Base-by-base conservation (phyloP, 257 asterid species). In the Jacaranda mimosifolia region DNA sequence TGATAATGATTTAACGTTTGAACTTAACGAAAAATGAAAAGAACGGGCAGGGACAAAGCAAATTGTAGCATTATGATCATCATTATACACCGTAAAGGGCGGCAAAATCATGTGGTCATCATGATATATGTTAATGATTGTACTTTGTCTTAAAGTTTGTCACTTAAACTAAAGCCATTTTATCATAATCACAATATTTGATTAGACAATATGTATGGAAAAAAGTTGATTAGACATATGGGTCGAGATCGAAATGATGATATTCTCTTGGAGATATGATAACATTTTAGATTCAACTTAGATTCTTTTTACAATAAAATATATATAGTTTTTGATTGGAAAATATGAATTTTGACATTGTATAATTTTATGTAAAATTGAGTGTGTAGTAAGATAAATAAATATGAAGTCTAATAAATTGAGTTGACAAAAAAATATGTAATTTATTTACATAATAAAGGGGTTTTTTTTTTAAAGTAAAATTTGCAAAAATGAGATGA, bases 61-160 rank as follows among this genome's bases (percentile, higher is more conserved):
- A 64, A 19, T 36, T 52, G 68, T 68, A 64, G 52, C 53, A 78
- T 45, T 70, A 14, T 63, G 9, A 45, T 75, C 57, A 5, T 55
- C 19, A 48, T 48, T 69, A 26, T 64, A 66, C 60, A 45, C 51
- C 74, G 71, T 18, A 67, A 76, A 63, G 76, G 65, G 64, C 65
- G 66, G 68, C 66, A 81, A 81, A 52, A 85, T 85, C 80, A 87
- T 87, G 82, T 68, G 78, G 5, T 83, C 83, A 83, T 87, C 70
- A 87, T 87, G 80, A 60, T 79, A 77, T 64, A 66, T 38, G 13
- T 67, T 79, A 18, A 10, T 67, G 43, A 73, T 67, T 10, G 78
- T 67, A 76, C 84, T 81, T 79, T 75, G 75, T 73, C 82, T 45
- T 18, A 63, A 55, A 72, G 71, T 68, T 40, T 63, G 73, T 73